These are phyloP conservation scores for Neoboletus subvelutipes DNA, from an alignment of 768 basidiomycete species.

Conservation along the genomic window DNA sequence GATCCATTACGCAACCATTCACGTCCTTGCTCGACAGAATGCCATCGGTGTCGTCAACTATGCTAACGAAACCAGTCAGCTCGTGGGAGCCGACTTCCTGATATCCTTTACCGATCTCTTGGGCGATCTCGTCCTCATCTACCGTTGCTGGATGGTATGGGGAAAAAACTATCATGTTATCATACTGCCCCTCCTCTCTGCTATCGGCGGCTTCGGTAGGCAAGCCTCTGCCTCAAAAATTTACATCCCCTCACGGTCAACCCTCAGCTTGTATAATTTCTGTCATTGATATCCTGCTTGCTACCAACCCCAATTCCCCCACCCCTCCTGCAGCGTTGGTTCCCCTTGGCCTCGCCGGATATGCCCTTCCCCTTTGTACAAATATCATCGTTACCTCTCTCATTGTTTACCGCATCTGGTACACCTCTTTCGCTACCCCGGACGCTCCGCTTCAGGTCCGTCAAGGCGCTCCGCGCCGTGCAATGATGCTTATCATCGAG, in stretches of 20 bases:
- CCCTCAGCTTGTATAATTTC: conserved; percentile 31
- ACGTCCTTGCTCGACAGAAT: conserved; percentile 14
- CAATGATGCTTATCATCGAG: conserved; percentile 39
- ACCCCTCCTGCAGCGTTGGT: conserved; percentile 35
- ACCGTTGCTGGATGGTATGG: conserved; percentile 46
- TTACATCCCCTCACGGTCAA: not conserved
- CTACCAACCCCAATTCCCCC: conserved; percentile 29
- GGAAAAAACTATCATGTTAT: conserved; percentile 33
- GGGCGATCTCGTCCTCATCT: conserved; percentile 37
- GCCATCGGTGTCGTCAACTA: conserved; percentile 27
- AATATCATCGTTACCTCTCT: conserved; percentile 43
- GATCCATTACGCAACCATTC: not conserved
- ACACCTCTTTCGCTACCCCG: conserved; percentile 15
- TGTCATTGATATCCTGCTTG: conserved; percentile 30
- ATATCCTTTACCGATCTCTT: conserved; percentile 38
- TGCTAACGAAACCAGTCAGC: conserved; percentile 31
- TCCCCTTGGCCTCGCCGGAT: conserved; percentile 38
- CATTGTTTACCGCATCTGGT: conserved; percentile 42
- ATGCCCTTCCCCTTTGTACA: conserved; percentile 39
- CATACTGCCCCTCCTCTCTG: conserved; percentile 35
- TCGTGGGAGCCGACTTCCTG: conserved; percentile 36
- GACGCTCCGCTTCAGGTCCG: conserved; percentile 12
- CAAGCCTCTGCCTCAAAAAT: not conserved
- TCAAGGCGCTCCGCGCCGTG: conserved; percentile 21
- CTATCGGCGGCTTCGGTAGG: conserved; percentile 38